These are phyloP conservation scores for Lavandula angustifolia DNA, from an alignment of 257 asterid genomes.

Conservation along the genomic window DNA sequence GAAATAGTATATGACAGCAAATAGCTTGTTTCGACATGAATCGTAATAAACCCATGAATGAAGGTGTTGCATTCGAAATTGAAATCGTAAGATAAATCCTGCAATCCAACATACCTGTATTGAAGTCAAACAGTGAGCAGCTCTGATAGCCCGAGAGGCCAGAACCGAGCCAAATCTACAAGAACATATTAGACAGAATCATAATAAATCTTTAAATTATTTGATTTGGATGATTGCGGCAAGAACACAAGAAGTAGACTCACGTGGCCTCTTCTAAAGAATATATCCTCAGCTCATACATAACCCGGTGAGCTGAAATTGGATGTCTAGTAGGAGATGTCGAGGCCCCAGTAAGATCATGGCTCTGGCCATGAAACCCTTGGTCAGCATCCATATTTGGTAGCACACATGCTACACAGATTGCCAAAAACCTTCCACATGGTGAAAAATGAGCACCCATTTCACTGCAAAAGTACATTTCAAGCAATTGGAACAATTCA, in stretches of 20 bases:
- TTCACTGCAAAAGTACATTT: conserved; percentile 52
- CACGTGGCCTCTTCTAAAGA: conserved; percentile 95
- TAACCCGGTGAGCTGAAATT: conserved; percentile 81
- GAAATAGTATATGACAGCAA: neutral
- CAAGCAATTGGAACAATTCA: conserved; percentile 24
- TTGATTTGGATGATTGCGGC: conserved; percentile 17
- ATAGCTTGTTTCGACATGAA: conserved; percentile 17
- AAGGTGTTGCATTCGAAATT: neutral
- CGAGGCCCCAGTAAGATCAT: conserved; percentile 63
- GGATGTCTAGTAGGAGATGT: conserved; percentile 99
- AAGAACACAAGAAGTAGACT: conserved; percentile 32
- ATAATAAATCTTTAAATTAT: conserved; percentile 20
- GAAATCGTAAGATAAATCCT: conserved; percentile 18
- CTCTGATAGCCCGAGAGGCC: conserved; percentile 92
- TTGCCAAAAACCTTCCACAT: conserved; percentile 95
- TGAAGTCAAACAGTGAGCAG: conserved; percentile 98
- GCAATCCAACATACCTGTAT: conserved; percentile 70
- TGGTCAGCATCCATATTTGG: conserved; percentile 79
- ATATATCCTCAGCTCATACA: conserved; percentile 92
- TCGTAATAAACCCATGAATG: neutral
- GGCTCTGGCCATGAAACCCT: conserved; percentile 66
- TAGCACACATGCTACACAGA: conserved; percentile 89
- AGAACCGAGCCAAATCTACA: conserved; percentile 84
- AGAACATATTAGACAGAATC: neutral
- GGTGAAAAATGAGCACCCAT: conserved; percentile 99